A percentile compares a stretch with the other conserved stretches of the same genome.
Evolutionary conservation across 495 filamentous ascomycete genomes (phyloP).

Genomic region (Annulohypoxylon stygium): DNA sequence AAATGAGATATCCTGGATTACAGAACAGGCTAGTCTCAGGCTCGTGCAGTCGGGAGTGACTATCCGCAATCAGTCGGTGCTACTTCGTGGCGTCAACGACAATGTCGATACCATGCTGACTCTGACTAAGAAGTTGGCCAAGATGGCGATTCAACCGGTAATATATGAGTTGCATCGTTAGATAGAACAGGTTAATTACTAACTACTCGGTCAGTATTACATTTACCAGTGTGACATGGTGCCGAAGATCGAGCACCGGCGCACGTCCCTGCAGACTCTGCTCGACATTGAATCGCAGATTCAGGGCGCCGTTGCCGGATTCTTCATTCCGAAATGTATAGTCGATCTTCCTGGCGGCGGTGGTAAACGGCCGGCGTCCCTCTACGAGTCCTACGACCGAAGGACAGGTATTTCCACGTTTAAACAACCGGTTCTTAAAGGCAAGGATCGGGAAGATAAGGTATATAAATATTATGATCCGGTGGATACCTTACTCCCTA

Average conservation of each 20-base stretch:
- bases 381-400: slow-evolving; percentile 64
- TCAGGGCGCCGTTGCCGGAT: slow-evolving; percentile 69
- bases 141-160: slow-evolving; percentile 65
- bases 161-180: slow-evolving; percentile 20
- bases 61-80: slow-evolving; percentile 65
- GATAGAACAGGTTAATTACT: slow-evolving; percentile 35
- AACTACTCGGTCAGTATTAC: slow-evolving; percentile 62
- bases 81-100: slow-evolving; percentile 70
- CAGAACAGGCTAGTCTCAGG: slow-evolving; percentile 60
- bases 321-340: slow-evolving; percentile 70
- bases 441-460: slow-evolving; percentile 58
- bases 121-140: slow-evolving; percentile 65
- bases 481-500: slow-evolving; percentile 38
- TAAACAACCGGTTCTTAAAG: slow-evolving; percentile 65
- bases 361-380: slow-evolving; percentile 68
- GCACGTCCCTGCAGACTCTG: slow-evolving; percentile 69
- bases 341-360: slow-evolving; percentile 72
- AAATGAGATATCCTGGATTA: slow-evolving; percentile 72
- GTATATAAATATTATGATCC: slow-evolving; percentile 71
- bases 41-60: slow-evolving; percentile 65
- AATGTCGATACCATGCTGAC: slow-evolving; percentile 62
- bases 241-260: slow-evolving; percentile 68
- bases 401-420: slow-evolving; percentile 64
- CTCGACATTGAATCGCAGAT: slow-evolving; percentile 66
- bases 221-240: slow-evolving; percentile 73